Conservation (phyloP, 2,329 filamentous ascomycete genomes). For the Fusarium sacchari region DNA sequence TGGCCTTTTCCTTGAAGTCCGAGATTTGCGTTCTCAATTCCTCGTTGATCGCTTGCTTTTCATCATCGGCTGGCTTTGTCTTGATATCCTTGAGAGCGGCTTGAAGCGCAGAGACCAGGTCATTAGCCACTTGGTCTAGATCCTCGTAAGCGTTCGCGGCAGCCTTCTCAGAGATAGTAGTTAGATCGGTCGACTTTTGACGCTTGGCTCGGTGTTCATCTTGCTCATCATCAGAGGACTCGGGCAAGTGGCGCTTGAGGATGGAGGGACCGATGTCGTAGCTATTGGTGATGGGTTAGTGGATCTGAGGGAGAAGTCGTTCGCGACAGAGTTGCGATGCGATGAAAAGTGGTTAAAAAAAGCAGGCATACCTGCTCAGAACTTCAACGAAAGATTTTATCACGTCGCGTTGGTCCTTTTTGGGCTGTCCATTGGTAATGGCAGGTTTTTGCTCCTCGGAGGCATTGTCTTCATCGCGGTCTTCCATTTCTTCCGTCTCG, state of each 20-base stretch:
- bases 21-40: conserved; percentile 57
- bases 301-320: conserved; percentile 9
- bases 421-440: conserved; percentile 39
- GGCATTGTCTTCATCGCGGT: conserved; percentile 47
- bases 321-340: conserved; percentile 24
- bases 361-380: conserved; percentile 50
- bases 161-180: conserved; percentile 65
- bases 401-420: conserved; percentile 48
- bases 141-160: conserved; percentile 63
- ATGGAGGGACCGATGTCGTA: conserved; percentile 65
- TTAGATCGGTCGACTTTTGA: conserved; percentile 63
- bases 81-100: conserved; percentile 61
- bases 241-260: conserved; percentile 63
- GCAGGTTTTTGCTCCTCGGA: conserved; percentile 41
- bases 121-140: conserved; percentile 72
- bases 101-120: conserved; percentile 61
- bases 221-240: conserved; percentile 52
- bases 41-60: conserved; percentile 45
- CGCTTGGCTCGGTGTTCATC: conserved; percentile 69
- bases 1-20: conserved; percentile 70
- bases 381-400: conserved; percentile 53
- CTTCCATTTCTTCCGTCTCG: conserved; percentile 56
- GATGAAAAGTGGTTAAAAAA: conserved; percentile 7
- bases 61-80: conserved; percentile 43
- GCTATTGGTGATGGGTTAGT: conserved; percentile 54